A percentile compares a stretch with the other conserved stretches of the same genome.
These are phyloP conservation scores for Pyrenophora tritici-repentis DNA, from an alignment of 2,329 filamentous ascomycete species.

Conservation along the genomic window DNA sequence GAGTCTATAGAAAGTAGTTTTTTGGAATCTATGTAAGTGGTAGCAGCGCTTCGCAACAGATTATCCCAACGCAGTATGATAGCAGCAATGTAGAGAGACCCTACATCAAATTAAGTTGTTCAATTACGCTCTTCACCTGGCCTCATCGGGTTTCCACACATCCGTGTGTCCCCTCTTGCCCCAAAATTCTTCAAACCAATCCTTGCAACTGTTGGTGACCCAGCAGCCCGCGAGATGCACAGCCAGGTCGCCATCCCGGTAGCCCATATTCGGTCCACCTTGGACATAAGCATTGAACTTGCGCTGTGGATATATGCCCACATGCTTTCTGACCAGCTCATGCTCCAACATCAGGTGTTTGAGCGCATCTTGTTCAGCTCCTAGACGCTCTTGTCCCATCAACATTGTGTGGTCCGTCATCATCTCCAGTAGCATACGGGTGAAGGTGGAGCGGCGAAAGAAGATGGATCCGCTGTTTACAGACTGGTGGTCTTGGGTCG, in stretches of 20 bases:
- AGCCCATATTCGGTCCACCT: slow-evolving; percentile 46
- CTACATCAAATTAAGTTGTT: background rate
- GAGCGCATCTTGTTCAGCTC: slow-evolving; percentile 46
- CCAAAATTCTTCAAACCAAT: slow-evolving; percentile 47
- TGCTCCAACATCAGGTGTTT: slow-evolving; percentile 45
- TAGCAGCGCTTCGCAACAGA: no score
- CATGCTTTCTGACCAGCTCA: slow-evolving; percentile 44
- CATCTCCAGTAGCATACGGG: slow-evolving; percentile 45
- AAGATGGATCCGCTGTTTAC: slow-evolving; percentile 50
- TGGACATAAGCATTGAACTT: slow-evolving; percentile 47
- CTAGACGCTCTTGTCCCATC: slow-evolving; percentile 40
- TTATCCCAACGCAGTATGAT: no score
- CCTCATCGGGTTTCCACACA: slow-evolving; percentile 26
- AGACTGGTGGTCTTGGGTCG: slow-evolving; percentile 49
- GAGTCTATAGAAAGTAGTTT: background rate
- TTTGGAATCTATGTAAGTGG: no score
- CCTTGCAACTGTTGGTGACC: slow-evolving; percentile 14
- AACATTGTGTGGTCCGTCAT: slow-evolving; percentile 48
- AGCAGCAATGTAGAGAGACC: no score
- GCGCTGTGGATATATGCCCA: slow-evolving; percentile 46
- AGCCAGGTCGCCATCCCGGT: slow-evolving; percentile 46
- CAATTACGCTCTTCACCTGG: background rate
- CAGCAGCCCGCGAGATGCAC: slow-evolving; percentile 51
- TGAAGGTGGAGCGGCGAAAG: slow-evolving; percentile 47
- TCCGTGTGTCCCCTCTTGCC: slow-evolving; percentile 32